Evolutionary conservation across 805 yeast genomes (phyloP), one percentile per base, ranked within the genome.

Genomic region (Sugiyamaella marilandica): DNA sequence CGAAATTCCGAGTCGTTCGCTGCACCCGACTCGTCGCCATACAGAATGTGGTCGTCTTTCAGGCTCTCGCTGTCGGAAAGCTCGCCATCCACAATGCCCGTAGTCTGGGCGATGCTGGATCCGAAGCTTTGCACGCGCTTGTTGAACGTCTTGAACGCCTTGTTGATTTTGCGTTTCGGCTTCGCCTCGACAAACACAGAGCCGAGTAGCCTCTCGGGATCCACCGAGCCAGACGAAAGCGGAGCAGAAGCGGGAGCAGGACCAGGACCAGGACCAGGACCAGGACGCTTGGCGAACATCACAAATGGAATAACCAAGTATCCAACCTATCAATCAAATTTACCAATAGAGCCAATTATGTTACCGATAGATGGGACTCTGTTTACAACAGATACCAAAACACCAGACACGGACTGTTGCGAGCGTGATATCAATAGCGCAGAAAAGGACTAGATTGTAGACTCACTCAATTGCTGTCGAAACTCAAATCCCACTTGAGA

Each of bases 131-230:
- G 31, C 37, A 55, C 59, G 21, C 53, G 50, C 37, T 58, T 59
- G 54, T 60, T 60, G 34, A 57, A 46, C 11, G 54, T 51, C 18
- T 53, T 35, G 14, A 59, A 31, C 21, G 61, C 61, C 53, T 54
- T 50, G 48, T 53, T 53, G 36, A 55, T 53, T 47, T 55, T 59
- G 47, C 53, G 59, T 39, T 53, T 55, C 21, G 58, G 60, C 50
- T 51, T 51, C 11, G 52, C 48, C 8, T 56, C 49, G 14, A 49
- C 62, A 50, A 59, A 59, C 13, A 59, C 47, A 5, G 47, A 18
- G 8, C 47, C 47, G 35, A 44, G 35, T 2, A 31, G 35, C 19
- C 26, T 31, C 19, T 26, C 47, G 36, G 47, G 36, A 37, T 18
- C 39, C 47, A 45, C 18, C 21, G 43, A 16, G 18, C 14, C 43